phyloP scores from a whole-genome alignment of 2,329 filamentous ascomycete genomes.

The Sporothrix luriei region DNA sequence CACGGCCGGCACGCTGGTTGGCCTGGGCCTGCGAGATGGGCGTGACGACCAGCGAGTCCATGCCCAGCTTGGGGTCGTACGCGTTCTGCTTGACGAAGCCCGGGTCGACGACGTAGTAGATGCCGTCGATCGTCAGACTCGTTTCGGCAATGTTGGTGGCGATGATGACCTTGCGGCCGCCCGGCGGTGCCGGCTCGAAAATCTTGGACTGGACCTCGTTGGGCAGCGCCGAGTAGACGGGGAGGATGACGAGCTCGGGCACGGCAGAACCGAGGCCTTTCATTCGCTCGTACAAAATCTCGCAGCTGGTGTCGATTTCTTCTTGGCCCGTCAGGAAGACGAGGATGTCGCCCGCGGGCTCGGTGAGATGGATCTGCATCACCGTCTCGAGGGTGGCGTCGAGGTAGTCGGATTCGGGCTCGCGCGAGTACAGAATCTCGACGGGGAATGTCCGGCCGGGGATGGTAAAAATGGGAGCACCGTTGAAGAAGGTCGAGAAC shows the following conservation, averaged over 20 bases:
- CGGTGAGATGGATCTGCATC: slow-evolving; percentile 96
- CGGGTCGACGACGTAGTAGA: slow-evolving; percentile 95
- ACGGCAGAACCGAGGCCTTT: slow-evolving; percentile 89
- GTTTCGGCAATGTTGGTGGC: slow-evolving; percentile 99
- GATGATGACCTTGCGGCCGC: slow-evolving; percentile 90
- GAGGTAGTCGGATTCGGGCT: slow-evolving; percentile 94
- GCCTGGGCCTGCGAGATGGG: slow-evolving; percentile 97
- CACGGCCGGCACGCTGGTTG: slow-evolving; percentile 88
- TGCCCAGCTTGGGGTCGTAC: slow-evolving; percentile 94
- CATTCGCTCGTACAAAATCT: slow-evolving; percentile 93
- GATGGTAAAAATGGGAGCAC: slow-evolving; percentile 95
- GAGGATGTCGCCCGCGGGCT: slow-evolving; percentile 91
- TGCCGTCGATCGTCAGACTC: slow-evolving; percentile 95
- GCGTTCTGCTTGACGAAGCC: slow-evolving; percentile 98
- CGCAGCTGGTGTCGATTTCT: slow-evolving; percentile 93
- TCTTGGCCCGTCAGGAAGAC: slow-evolving; percentile 96
- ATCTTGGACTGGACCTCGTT: slow-evolving; percentile 92
- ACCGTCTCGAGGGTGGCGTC: slow-evolving; percentile 93
- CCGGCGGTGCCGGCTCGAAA: slow-evolving; percentile 87
- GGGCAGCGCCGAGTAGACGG: slow-evolving; percentile 93
- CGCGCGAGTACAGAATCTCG: slow-evolving; percentile 90
- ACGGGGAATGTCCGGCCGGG: slow-evolving; percentile 94
- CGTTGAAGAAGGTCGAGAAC: slow-evolving; percentile 94
- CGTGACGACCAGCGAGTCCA: slow-evolving; percentile 94
- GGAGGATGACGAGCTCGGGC: slow-evolving; percentile 87